phyloP scores from a whole-genome alignment of 768 basidiomycete species.

The Suillus subaureus region DNA sequence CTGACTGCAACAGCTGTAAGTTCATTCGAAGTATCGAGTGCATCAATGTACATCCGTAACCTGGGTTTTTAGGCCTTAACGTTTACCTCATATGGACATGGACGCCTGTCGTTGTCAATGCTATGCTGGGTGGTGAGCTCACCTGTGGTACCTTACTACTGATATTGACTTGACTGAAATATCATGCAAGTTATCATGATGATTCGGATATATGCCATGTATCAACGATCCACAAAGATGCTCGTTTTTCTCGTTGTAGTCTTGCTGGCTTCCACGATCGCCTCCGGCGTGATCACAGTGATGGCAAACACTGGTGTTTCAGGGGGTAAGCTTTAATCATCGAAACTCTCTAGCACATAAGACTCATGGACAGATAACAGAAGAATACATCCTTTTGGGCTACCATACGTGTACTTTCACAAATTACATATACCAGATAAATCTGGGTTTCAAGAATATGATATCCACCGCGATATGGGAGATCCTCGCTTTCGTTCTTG shows the following conservation, averaged over 20 bases:
- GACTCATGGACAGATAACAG: not conserved
- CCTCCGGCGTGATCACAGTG: not conserved
- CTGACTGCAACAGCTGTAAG: not conserved
- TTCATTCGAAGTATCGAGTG: not conserved
- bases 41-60: not conserved
- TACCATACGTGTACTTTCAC: not conserved
- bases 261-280: not conserved
- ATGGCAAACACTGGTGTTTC: not conserved
- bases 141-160: not conserved
- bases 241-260: not conserved
- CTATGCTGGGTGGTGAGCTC: not conserved
- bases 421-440: too few species aligned
- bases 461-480: not conserved
- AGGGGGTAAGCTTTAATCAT: not conserved
- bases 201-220: not conserved
- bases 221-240: not conserved
- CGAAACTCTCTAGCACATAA: not conserved
- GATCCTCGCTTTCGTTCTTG: not conserved
- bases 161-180: not conserved
- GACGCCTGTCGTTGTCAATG: not conserved
- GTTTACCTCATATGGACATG: accelerated
- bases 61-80: not conserved
- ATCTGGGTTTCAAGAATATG: too few species aligned
- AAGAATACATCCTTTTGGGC: accelerated
- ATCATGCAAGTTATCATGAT: not conserved